phyloP scores from a whole-genome alignment of 2,329 filamentous ascomycete genomes.

The Xylaria sp. region DNA sequence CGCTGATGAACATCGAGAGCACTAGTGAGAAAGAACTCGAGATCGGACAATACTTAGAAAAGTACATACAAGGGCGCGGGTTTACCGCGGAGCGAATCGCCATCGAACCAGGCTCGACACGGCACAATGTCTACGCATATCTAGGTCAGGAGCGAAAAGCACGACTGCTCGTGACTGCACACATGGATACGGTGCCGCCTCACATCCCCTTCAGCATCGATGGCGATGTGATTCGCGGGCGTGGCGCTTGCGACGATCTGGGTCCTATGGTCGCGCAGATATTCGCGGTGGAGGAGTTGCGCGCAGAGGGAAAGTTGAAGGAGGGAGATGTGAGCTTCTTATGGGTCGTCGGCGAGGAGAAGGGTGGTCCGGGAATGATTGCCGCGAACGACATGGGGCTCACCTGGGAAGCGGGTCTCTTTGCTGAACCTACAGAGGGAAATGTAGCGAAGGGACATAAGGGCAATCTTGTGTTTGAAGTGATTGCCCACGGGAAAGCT shows the following conservation, averaged over 20 bases:
- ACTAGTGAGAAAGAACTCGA: conserved; percentile 51
- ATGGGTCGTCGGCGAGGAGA: conserved; percentile 61
- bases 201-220: conserved; percentile 60
- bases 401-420: conserved; percentile 58
- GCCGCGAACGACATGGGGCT: conserved; percentile 57
- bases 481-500: conserved; percentile 45
- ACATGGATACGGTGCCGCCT: conserved; percentile 58
- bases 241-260: conserved; percentile 54
- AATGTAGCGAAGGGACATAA: conserved; percentile 65
- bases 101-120: conserved; percentile 47
- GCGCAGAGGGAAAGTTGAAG: conserved; percentile 40
- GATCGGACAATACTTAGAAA: conserved; percentile 49
- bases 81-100: conserved; percentile 52
- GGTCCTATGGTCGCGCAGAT: conserved; percentile 60
- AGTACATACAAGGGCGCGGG: conserved; percentile 47
- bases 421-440: conserved; percentile 65
- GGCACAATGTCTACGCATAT: conserved; percentile 54
- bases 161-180: conserved; percentile 49
- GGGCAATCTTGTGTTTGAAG: conserved; percentile 52
- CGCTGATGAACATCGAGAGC: conserved; percentile 51
- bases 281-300: conserved; percentile 54
- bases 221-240: conserved; percentile 55
- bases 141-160: conserved; percentile 46
- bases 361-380: conserved; percentile 65
- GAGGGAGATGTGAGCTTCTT: conserved; percentile 47